Base-by-base conservation (phyloP, 169 alveolate species). In the Cystoisospora suis region DNA sequence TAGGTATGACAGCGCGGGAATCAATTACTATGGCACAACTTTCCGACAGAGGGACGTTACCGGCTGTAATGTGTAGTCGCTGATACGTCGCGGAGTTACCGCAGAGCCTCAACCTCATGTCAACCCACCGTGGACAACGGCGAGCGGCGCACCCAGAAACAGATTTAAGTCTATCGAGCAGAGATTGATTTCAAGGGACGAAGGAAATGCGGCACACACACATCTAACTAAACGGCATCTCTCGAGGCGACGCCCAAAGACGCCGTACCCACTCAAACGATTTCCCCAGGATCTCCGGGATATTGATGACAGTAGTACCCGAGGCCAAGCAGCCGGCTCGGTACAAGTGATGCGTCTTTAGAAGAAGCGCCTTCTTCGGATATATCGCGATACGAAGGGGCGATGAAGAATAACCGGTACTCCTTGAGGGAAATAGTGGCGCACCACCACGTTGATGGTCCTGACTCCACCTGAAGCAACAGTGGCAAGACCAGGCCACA, bases 351-450 rank as follows among this genome's bases (percentile, higher is more conserved):
- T 23, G 23, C 29, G 23, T 23, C 23, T 53, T 23, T 15, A 53
- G 29, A 15, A 15, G 65, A 53, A 23, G 65, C 65, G 65, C 29
- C 29, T 23, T 53, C 65, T 15, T 23, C 65, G 65, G 23, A 23
- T 23, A 53, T 12, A 15, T 53, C 65, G 29, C 23, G 65, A 15
- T 53, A 12, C 65, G 29, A 12, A 15, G 3, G 56, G 83, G 32
- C 56, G 53, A 5, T 40, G 6, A 40, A 72, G 7, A 6, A 40
- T 17, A 38, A 72, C 45, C 42, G 83, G 83, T 29, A 72, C 56
- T 4, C 83, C 83, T 34, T 32, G 12, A 4, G 83, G 83, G 27
- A 72, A 72, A 56, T 3, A 72, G 53, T 72, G 83, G 58, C 83
- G 15, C n/a, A 72, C 83, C 58, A 32, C 34, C 42, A 72, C 83